Base-by-base conservation (phyloP, 139 green algal genomes). In the Nannochloris sp. region DNA sequence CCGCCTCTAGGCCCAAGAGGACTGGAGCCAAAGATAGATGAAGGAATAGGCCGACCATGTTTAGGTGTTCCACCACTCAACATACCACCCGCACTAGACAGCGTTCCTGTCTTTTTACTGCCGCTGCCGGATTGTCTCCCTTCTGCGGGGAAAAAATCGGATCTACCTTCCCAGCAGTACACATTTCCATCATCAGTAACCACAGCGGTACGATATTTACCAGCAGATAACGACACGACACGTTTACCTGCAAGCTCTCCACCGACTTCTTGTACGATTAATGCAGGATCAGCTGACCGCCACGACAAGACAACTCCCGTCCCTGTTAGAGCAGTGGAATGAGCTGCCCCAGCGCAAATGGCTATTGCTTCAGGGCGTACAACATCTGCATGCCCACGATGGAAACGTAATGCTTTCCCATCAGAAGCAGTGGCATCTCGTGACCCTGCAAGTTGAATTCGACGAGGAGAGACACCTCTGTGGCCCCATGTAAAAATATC, bases 401-500 rank as follows among this genome's bases (percentile, higher is more conserved):
- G 89, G 59, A 95, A 92, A 2, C 36, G 38, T 6, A 88, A 48
- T 32, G 54, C 32, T n/a, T 29, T 27, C 9, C 54, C 57, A 54
- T 73, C 57, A 2, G 36, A 53, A 32, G 65, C 33, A 3, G 19
- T 19, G 3, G 31, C 62, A 38, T 70, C 70, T 27, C 48, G 44
- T 27, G 54, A 46, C 53, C 81, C 80, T 6, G 71, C 77, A 47
- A 96, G 81, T 31, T 53, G 55, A 15, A 92, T 72, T 42, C 80
- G 74, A 31, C 68, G 65, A 3, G 82, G 82, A 8, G 76, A 86
- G 32, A 94, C 88, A 0, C 75, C 53, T 19, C 74, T 66, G 64
- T 95, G 87, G 7, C 92, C 92, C 88, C 89, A 98, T 0, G 81
- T 84, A 55, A 65, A 91, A 7, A 91, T 75, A 34, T 96, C 91